Evolutionary conservation across 495 filamentous ascomycete species (phyloP).

Genomic region (Tuber umbilicatum): DNA sequence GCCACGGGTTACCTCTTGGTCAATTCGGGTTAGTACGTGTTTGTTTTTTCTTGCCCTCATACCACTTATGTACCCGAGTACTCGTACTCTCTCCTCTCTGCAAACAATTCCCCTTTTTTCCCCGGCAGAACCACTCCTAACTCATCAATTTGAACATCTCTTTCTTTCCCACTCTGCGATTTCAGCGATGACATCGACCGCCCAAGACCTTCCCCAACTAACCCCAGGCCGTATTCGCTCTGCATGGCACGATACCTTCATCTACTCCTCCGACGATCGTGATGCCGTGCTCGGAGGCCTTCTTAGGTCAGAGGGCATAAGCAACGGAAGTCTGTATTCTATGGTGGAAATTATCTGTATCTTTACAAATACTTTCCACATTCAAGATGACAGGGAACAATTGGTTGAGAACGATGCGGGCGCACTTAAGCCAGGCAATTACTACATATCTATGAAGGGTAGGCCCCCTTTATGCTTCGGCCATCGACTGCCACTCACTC

Average conservation of each 20-base stretch:
- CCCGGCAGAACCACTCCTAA: background rate
- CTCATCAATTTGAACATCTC: slow-evolving; percentile 1
- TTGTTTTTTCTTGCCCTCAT: background rate
- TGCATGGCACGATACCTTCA: slow-evolving; percentile 39
- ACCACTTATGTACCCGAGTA: background rate
- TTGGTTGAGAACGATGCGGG: slow-evolving; percentile 33
- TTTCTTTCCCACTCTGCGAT: background rate
- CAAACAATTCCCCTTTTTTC: background rate
- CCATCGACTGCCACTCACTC: slow-evolving; percentile 37
- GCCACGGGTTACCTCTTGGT: background rate
- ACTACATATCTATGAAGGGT: slow-evolving; percentile 37
- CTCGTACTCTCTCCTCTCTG: background rate
- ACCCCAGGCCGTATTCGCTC: slow-evolving; percentile 29
- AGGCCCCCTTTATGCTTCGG: slow-evolving; percentile 12
- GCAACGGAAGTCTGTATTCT: slow-evolving; percentile 42
- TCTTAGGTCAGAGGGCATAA: slow-evolving; percentile 42
- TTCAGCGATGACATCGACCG: background rate
- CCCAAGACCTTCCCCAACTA: background rate
- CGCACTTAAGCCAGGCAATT: slow-evolving; percentile 40
- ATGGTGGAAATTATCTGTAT: slow-evolving; percentile 42
- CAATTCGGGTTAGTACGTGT: background rate
- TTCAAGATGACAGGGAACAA: slow-evolving; percentile 33
- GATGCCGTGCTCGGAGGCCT: slow-evolving; percentile 40
- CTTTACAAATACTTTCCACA: slow-evolving; percentile 25
- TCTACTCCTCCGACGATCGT: slow-evolving; percentile 41